phyloP scores from a whole-genome alignment of 768 basidiomycete genomes.

The Rhodotorula taiwanensis region DNA sequence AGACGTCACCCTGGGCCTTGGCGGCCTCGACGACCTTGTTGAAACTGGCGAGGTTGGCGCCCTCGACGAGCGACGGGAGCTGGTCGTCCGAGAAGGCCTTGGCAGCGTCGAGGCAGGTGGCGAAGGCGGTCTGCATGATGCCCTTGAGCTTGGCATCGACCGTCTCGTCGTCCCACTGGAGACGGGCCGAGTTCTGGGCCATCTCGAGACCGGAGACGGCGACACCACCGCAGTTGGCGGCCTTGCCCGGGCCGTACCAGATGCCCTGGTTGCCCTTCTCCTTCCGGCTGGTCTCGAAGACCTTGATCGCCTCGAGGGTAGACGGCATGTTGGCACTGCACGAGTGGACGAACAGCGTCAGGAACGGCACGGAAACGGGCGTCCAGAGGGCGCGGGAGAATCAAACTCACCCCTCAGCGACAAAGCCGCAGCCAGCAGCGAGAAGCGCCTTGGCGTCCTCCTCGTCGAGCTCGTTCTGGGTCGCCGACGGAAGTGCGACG shows the following conservation, averaged over 20 bases:
- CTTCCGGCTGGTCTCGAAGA: conserved; percentile 61
- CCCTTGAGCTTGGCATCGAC: conserved; percentile 63
- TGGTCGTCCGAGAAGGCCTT: conserved; percentile 53
- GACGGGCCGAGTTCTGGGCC: conserved; percentile 61
- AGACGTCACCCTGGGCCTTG: conserved; percentile 69
- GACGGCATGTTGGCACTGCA: conserved; percentile 50
- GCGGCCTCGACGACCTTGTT: conserved; percentile 65
- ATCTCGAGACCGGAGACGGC: conserved; percentile 72
- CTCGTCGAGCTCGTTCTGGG: conserved; percentile 63
- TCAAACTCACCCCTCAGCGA: conserved; percentile 60
- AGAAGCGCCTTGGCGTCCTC: conserved; percentile 65
- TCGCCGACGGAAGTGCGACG: conserved; percentile 44
- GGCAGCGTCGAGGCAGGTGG: conserved; percentile 55
- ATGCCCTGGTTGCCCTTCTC: conserved; percentile 50
- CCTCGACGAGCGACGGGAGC: conserved; percentile 54
- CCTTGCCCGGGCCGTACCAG: conserved; percentile 71
- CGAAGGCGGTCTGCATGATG: conserved; percentile 64
- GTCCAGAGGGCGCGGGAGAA: neutral
- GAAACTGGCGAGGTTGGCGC: conserved; percentile 69
- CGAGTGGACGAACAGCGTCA: no score
- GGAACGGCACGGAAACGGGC: no score
- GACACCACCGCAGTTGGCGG: conserved; percentile 61
- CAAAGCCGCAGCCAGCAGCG: conserved; percentile 61
- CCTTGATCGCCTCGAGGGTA: conserved; percentile 63
- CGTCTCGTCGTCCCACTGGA: conserved; percentile 56